Evolutionary conservation across 169 alveolate genomes (phyloP).

Genomic region (Plasmodium knowlesi): DNA sequence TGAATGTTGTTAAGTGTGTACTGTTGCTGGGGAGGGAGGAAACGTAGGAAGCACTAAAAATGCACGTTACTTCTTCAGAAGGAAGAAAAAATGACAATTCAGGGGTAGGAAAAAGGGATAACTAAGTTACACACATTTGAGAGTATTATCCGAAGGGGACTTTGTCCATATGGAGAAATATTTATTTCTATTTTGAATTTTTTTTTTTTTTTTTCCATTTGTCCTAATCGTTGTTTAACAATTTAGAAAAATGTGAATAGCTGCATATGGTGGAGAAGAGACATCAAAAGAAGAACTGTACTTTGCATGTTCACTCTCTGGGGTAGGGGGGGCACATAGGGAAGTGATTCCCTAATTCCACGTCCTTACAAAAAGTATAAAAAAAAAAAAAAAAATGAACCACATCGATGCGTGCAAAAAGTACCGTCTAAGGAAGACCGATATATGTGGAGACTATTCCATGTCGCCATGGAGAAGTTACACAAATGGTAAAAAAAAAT

Average conservation of each 20-base stretch:
- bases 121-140: not conserved
- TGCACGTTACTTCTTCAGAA: conserved; percentile 3
- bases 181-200: not conserved
- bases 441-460: not conserved
- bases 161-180: not conserved
- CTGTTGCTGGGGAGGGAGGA: not conserved
- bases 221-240: not conserved
- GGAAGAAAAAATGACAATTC: not conserved
- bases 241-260: not conserved
- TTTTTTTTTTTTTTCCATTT: not conserved
- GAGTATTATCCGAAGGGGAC: not conserved
- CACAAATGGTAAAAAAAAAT: not conserved
- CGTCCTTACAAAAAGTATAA: not conserved
- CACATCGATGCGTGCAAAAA: not conserved
- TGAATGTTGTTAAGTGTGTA: not conserved
- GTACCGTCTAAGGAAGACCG: not conserved
- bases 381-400: not conserved
- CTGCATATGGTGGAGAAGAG: not conserved
- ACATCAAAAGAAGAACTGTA: not conserved
- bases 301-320: not conserved
- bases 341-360: not conserved
- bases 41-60: not conserved
- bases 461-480: not conserved
- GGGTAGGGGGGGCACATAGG: not conserved
- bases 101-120: not conserved